phyloP scores from a whole-genome alignment of 164 flowering plant species.

The Echeveria elegans region DNA sequence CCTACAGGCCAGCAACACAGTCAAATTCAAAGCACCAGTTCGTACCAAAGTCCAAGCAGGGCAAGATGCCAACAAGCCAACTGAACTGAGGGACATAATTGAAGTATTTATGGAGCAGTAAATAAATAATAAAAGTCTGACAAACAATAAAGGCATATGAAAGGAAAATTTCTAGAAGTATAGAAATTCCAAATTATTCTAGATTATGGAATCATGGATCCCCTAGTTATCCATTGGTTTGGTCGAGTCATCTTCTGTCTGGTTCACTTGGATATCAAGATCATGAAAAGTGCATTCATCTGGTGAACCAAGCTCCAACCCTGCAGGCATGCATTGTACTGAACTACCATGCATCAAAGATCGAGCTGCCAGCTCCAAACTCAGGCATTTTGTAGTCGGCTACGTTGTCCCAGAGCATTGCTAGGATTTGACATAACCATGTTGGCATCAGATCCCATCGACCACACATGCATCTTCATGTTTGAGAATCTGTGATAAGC shows the following conservation, averaged over 20 bases:
- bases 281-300: conserved; percentile 27
- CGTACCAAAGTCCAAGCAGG: too few species aligned
- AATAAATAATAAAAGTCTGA: too few species aligned
- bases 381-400: conserved; percentile 31
- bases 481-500: conserved; percentile 21
- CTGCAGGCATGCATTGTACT: conserved; percentile 28
- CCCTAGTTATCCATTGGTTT: conserved; percentile 26
- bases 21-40: too few species aligned
- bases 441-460: conserved; percentile 36
- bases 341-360: conserved; percentile 47
- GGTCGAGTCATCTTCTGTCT: conserved; percentile 16
- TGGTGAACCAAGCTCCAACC: conserved; percentile 31
- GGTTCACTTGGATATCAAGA: conserved; percentile 18
- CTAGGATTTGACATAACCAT: conserved; percentile 30
- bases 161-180: too few species aligned
- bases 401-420: conserved; percentile 39
- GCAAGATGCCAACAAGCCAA: too few species aligned
- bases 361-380: conserved; percentile 22
- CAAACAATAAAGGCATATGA: too few species aligned
- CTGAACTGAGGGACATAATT: too few species aligned
- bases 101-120: too few species aligned
- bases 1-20: too few species aligned
- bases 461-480: conserved; percentile 30
- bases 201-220: not conserved
- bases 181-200: too few species aligned